Percentiles rank a stretch among this genome's conserved stretches.
These are phyloP conservation scores for Trypanosoma brucei DNA, from an alignment of 208 protist species.

Conservation along the genomic window DNA sequence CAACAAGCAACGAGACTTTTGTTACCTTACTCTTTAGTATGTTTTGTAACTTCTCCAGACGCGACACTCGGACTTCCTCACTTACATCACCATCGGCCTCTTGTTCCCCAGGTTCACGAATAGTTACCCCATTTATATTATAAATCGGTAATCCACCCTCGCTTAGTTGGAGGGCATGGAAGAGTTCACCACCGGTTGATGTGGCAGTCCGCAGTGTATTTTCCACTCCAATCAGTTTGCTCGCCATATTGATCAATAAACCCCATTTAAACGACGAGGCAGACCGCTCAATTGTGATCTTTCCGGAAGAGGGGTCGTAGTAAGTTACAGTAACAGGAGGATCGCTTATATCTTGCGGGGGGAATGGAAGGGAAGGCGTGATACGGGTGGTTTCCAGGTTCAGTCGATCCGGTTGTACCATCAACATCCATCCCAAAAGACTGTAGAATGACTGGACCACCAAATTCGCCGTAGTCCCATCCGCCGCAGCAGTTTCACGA, in stretches of 20 bases:
- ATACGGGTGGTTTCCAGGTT: conserved; percentile 14
- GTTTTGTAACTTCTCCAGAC: conserved; percentile 26
- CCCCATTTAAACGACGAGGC: conserved; percentile 39
- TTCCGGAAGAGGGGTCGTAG: conserved; percentile 24
- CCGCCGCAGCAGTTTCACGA: conserved; percentile 14
- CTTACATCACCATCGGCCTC: conserved; percentile 13
- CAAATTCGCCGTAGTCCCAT: conserved; percentile 28
- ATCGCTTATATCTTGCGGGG: conserved; percentile 16
- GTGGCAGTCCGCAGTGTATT: conserved; percentile 43
- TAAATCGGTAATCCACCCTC: conserved; percentile 33
- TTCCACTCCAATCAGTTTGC: conserved; percentile 40
- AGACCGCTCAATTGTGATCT: conserved; percentile 39
- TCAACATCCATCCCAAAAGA: conserved; percentile 48
- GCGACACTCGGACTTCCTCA: conserved; percentile 12
- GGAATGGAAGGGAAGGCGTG: not conserved
- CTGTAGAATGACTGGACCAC: conserved; percentile 43
- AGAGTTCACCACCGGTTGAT: conserved; percentile 33
- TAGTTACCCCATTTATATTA: conserved; percentile 31
- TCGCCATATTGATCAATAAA: conserved; percentile 37
- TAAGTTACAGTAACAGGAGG: conserved; percentile 24
- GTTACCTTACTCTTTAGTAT: conserved; percentile 3
- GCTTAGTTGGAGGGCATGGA: conserved; percentile 36
- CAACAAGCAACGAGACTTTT: conserved; percentile 13
- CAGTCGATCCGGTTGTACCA: conserved; percentile 42
- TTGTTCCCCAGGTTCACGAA: conserved; percentile 22